Percentiles rank a stretch among this genome's conserved stretches.
These are phyloP conservation scores for Chaetoceros tenuissimus DNA, from an alignment of 108 stramenopile genomes.

Conservation along the genomic window DNA sequence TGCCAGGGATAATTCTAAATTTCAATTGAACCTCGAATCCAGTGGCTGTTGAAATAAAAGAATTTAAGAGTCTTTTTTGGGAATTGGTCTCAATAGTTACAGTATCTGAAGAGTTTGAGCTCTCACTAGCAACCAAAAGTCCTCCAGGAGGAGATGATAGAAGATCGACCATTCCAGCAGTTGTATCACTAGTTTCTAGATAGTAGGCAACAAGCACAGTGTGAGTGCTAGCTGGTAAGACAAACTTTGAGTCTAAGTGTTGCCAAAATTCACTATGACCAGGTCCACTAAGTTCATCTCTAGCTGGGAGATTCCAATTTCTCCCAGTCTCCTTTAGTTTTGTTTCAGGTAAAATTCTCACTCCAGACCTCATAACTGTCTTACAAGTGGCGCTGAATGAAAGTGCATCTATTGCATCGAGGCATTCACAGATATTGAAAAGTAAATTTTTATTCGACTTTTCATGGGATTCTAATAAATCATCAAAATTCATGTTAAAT, in stretches of 20 bases:
- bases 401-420: constrained; percentile 2
- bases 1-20: constrained; percentile 19
- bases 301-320: constrained; percentile 8
- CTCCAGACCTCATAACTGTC: constrained; percentile 11
- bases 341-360: constrained; percentile 15
- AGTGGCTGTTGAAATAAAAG: constrained; percentile 1
- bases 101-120: too few species aligned
- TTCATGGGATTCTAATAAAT: too few species aligned
- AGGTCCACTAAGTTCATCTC: background rate
- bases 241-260: constrained; percentile 17
- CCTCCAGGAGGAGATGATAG: constrained; percentile 10
- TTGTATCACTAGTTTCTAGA: constrained; percentile 6
- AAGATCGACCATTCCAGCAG: background rate
- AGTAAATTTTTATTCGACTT: too few species aligned
- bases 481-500: too few species aligned
- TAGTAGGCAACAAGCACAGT: constrained; percentile 24
- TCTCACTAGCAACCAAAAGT: constrained; percentile 22
- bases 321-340: constrained; percentile 7
- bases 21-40: constrained; percentile 9
- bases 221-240: constrained; percentile 22
- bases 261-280: constrained; percentile 16
- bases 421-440: too few species aligned
- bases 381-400: constrained; percentile 14
- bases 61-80: constrained; percentile 5
- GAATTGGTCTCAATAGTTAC: constrained; percentile 13